Conservation (phyloP, 2,329 filamentous ascomycete genomes). For the Boeremia exigua region DNA sequence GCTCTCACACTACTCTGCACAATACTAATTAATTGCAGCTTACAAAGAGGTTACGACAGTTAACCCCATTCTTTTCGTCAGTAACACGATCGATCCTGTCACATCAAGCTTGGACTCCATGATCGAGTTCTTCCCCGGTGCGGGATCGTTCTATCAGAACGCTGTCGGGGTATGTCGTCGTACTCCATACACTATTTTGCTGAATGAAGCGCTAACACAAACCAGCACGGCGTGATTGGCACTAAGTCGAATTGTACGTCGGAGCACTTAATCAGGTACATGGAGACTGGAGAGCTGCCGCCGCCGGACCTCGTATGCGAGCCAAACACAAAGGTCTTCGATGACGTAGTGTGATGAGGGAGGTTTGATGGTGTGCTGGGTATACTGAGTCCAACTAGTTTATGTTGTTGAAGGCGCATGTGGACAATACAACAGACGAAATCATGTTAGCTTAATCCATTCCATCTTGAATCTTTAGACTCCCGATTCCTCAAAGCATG, state of each 20-base stretch:
- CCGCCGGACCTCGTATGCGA: background rate
- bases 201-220: background rate
- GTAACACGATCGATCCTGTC: background rate
- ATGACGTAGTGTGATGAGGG: background rate
- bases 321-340: background rate
- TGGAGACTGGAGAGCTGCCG: background rate
- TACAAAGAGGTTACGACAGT: background rate
- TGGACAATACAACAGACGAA: no score
- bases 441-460: no score
- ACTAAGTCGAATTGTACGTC: background rate
- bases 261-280: background rate
- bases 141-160: background rate
- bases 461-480: no score
- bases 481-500: no score
- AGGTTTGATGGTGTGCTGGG: no score
- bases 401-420: no score
- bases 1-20: no score
- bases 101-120: background rate
- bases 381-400: no score
- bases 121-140: background rate
- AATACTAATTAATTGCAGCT: background rate
- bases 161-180: background rate
- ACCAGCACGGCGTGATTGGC: background rate
- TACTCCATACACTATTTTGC: background rate
- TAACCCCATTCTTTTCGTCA: background rate